Evolutionary conservation across 2,329 filamentous ascomycete species (phyloP).

Genomic region (Exophiala sideris): DNA sequence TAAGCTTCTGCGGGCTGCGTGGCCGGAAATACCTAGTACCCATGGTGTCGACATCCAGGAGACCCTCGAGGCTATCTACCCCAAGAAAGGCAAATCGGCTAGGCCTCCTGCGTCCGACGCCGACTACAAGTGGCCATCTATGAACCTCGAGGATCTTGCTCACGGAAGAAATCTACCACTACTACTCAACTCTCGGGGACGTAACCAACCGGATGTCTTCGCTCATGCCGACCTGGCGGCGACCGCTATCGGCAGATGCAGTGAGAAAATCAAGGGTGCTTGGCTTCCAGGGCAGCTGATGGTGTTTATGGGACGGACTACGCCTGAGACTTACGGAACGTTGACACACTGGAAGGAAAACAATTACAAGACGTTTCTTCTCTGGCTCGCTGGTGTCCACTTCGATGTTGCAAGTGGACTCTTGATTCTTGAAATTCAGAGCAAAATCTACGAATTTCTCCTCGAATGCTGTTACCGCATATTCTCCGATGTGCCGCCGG

Average conservation of each 20-base stretch:
- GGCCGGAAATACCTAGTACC: neutral
- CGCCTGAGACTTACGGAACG: neutral
- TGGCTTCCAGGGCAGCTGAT: neutral
- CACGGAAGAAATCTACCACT: neutral
- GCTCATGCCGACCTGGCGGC: neutral
- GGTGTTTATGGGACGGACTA: neutral
- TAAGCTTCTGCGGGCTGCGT: neutral
- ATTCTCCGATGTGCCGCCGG: conserved; percentile 49
- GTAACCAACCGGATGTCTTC: neutral
- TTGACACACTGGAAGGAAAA: neutral
- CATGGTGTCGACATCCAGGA: neutral
- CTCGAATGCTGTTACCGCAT: conserved; percentile 47
- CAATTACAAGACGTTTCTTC: neutral
- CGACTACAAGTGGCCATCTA: neutral
- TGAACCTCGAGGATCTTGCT: neutral
- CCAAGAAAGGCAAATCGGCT: neutral
- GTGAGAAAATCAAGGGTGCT: neutral
- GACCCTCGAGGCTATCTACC: neutral
- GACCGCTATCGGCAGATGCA: neutral
- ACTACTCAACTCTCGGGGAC: neutral
- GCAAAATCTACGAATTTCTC: conserved; percentile 49
- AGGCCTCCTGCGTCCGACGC: neutral
- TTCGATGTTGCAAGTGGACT: conserved; percentile 36
- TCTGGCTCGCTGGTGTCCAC: neutral
- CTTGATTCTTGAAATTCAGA: conserved; percentile 51